Evolutionary conservation across 768 basidiomycete genomes (phyloP).

Genomic region (Phaffia australis): DNA sequence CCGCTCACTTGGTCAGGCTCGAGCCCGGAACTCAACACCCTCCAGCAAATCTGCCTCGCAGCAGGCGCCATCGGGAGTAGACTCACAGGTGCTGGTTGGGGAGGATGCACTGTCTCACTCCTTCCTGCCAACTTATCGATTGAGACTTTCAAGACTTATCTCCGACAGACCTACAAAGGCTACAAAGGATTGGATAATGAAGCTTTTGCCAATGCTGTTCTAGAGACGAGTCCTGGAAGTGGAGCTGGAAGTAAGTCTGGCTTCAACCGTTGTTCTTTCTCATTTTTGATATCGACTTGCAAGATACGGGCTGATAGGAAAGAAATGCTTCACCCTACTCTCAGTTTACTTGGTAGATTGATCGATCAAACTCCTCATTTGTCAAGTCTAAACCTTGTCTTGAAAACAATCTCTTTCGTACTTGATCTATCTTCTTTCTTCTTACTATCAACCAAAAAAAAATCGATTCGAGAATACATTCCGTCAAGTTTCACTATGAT

Average conservation of each 20-base stretch:
- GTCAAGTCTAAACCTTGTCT: no score
- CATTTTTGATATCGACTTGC: no score
- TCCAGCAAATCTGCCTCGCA: slow-evolving; percentile 52
- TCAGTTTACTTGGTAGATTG: no score
- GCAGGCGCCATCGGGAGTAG: slow-evolving; percentile 72
- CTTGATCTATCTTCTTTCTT: background rate
- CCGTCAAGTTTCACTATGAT: background rate
- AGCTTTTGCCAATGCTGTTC: slow-evolving; percentile 55
- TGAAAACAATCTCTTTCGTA: no score
- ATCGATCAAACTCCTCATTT: no score
- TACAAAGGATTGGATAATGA: slow-evolving; percentile 54
- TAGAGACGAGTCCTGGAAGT: slow-evolving; percentile 70
- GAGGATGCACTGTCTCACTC: slow-evolving; percentile 76
- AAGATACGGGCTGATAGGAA: no score
- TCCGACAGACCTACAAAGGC: slow-evolving; percentile 54
- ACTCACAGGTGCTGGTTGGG: slow-evolving; percentile 86
- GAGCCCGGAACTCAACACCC: slow-evolving; percentile 62
- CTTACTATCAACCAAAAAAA: background rate
- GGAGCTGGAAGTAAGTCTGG: slow-evolving; percentile 63
- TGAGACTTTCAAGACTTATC: slow-evolving; percentile 51
- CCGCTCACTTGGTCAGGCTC: slow-evolving; percentile 37
- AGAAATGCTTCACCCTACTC: no score
- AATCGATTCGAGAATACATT: background rate
- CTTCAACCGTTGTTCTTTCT: background rate
- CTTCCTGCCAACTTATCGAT: slow-evolving; percentile 53